Evolutionary conservation across 2,329 filamentous ascomycete genomes (phyloP), one percentile per base, ranked within the genome.

Genomic region (Scortechinia acanthostroma): DNA sequence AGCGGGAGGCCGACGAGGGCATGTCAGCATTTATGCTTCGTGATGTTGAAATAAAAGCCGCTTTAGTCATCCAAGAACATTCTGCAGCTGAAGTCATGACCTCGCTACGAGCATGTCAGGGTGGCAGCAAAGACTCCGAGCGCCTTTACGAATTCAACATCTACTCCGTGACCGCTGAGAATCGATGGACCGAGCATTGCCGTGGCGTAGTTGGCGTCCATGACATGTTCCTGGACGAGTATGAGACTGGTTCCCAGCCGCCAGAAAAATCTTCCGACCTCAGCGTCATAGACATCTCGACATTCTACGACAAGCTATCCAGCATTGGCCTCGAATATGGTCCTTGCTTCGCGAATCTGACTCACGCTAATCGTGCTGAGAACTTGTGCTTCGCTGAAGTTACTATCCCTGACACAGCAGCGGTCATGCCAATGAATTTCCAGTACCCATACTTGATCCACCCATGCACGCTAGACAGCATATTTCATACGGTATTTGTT

Each of bases 111-210:
- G 56, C 66, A 0, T 59, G 65, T 50, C 61, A 59, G 45, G 70
- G 73, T 50, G 64, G 65, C 3, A 64, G 61, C 0, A 55, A 65
- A 14, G 57, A 60, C 15, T 70, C 68, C 0, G 68, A 70, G 22
- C 54, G 59, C 2, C 78, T 74, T 74, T 66, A 75, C 43, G 73
- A 77, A 52, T 81, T 82, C 58, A 59, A 65, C 2, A 73, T 82
- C 21, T 74, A 67, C 42, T 77, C 76, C 0, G 77, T 69, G 68
- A 68, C 68, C 0, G 63, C 65, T 14, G 64, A 58, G 13, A 64
- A 71, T 33, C 70, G 72, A 10, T 82, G 77, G 77, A 69, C 70
- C 0, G 73, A 81, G 52, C 72, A 83, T 52, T 80, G 76, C 54
- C 64, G 69, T 43, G 74, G 74, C n/a, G 59, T 75, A 2, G 62